phyloP scores from a whole-genome alignment of 2,329 filamentous ascomycete genomes.

The Aspergillus felis region DNA sequence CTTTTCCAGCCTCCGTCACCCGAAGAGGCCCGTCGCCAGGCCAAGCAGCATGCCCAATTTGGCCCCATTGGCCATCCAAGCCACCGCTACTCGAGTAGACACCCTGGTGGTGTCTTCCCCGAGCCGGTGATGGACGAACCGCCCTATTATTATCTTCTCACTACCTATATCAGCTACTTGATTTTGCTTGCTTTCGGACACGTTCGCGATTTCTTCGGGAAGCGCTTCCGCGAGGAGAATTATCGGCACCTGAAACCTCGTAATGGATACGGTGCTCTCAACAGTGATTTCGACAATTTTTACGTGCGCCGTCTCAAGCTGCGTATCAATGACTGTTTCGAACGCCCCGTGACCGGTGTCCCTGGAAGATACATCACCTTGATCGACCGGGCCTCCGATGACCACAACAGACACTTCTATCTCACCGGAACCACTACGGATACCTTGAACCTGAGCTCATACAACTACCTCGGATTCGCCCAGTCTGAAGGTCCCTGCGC shows the following conservation, averaged over 20 bases:
- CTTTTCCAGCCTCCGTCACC: conserved; percentile 84
- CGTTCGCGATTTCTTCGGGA: conserved; percentile 95
- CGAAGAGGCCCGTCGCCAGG: conserved; percentile 73
- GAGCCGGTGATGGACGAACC: conserved; percentile 91
- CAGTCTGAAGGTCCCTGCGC: conserved; percentile 97
- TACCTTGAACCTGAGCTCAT: conserved; percentile 97
- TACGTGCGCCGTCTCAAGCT: conserved; percentile 90
- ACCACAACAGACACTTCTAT: conserved; percentile 87
- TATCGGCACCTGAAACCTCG: conserved; percentile 78
- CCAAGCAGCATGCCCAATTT: conserved; percentile 83
- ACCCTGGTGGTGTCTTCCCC: conserved; percentile 73
- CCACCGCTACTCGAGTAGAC: conserved; percentile 86
- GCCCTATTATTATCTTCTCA: conserved; percentile 93
- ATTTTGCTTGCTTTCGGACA: conserved; percentile 94
- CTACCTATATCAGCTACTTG: conserved; percentile 97
- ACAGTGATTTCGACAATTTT: conserved; percentile 98
- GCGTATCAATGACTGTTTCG: conserved; percentile 95
- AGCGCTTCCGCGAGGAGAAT: conserved; percentile 82
- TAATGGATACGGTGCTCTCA: conserved; percentile 90
- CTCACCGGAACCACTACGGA: conserved; percentile 88
- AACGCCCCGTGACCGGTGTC: conserved; percentile 85
- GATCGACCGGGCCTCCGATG: conserved; percentile 82
- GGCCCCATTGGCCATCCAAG: conserved; percentile 74
- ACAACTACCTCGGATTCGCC: conserved; percentile 98
- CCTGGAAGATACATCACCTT: conserved; percentile 92